These are phyloP conservation scores for Cryomyces minteri DNA, from an alignment of 495 filamentous ascomycete species.

Conservation along the genomic window DNA sequence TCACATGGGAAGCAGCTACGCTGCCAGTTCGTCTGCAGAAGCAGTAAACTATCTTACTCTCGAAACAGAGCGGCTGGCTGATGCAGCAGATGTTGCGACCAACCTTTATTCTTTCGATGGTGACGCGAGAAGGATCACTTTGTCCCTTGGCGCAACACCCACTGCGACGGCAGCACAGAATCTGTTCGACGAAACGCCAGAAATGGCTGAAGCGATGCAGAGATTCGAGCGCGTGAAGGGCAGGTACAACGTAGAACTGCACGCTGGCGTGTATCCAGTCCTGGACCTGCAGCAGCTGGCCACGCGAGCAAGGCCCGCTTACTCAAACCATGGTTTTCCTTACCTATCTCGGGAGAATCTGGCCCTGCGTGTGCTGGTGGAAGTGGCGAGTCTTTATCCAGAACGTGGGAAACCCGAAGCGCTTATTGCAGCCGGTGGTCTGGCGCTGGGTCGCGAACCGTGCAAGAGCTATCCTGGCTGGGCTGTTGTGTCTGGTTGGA, in stretches of 20 bases:
- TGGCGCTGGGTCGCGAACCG: conserved; percentile 63
- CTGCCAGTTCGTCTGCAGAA: conserved; percentile 25
- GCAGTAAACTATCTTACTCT: conserved; percentile 36
- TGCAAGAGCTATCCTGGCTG: conserved; percentile 51
- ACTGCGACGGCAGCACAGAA: conserved; percentile 44
- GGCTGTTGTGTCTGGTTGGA: conserved; percentile 40
- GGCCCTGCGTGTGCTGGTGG: conserved; percentile 50
- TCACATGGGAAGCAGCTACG: conserved; percentile 66
- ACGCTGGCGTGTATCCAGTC: conserved; percentile 56
- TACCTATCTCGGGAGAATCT: no score
- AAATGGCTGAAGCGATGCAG: conserved; percentile 8
- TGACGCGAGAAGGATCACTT: conserved; percentile 25
- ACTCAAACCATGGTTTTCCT: no score
- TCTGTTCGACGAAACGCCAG: conserved; percentile 15
- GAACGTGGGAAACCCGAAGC: conserved; percentile 40
- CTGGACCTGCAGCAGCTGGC: conserved; percentile 73
- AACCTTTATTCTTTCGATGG: no score
- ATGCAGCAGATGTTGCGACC: conserved; percentile 21
- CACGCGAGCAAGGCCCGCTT: conserved; percentile 35
- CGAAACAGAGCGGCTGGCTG: conserved; percentile 42
- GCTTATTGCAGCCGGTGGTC: conserved; percentile 47
- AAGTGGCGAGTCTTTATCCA: conserved; percentile 55
- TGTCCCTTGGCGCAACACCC: conserved; percentile 70
- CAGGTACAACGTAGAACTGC: conserved; percentile 37
- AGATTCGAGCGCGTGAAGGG: conserved; percentile 15